Percentiles rank a stretch among this genome's conserved stretches.
These are phyloP conservation scores for Trichoderma pleuroti DNA, from an alignment of 2,329 filamentous ascomycete genomes.

Conservation along the genomic window DNA sequence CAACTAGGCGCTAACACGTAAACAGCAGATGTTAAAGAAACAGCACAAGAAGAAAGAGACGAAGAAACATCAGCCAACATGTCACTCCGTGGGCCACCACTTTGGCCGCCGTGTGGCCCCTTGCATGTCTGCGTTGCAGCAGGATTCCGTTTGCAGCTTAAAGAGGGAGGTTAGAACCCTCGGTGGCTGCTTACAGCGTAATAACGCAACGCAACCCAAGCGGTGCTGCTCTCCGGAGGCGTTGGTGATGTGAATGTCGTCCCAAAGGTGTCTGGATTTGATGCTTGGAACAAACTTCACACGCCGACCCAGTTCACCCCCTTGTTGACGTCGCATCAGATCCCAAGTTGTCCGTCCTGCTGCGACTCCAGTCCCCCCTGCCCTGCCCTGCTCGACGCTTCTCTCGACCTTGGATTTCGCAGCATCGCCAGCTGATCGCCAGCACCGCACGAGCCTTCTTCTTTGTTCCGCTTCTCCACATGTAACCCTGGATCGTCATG, in stretches of 20 bases:
- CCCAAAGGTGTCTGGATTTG: neutral
- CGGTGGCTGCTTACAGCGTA: no score
- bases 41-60: neutral
- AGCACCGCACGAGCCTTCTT: neutral
- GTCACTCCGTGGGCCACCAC: neutral
- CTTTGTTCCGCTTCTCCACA: neutral
- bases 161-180: neutral
- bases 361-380: neutral
- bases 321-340: conserved; percentile 4
- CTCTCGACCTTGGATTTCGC: neutral
- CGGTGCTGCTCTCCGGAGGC: neutral
- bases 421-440: neutral
- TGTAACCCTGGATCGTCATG: conserved; percentile 14
- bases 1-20: neutral
- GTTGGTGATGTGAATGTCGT: neutral
- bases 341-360: neutral
- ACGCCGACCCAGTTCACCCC: neutral
- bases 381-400: neutral
- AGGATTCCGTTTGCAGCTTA: neutral
- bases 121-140: neutral
- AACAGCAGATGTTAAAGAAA: no score
- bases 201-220: neutral
- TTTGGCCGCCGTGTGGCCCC: neutral
- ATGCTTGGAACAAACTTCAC: neutral
- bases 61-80: neutral